A percentile compares a stretch with the other conserved stretches of the same genome.
These are phyloP conservation scores for Sordariomycetes sp. DNA, from an alignment of 2,329 filamentous ascomycete species.

Conservation along the genomic window DNA sequence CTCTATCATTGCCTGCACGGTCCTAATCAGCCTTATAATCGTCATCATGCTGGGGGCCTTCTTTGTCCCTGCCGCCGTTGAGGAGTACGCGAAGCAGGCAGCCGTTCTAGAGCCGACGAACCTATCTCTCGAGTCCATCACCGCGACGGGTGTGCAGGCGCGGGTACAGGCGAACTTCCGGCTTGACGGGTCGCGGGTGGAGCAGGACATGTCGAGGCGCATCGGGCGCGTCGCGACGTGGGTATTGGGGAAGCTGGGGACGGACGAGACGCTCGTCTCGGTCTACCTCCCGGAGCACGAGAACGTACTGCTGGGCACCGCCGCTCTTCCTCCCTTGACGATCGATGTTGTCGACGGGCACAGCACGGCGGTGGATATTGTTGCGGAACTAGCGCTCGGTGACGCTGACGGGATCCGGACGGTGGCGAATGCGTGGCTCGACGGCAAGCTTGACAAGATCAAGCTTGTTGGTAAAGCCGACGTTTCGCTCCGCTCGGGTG, in stretches of 20 bases:
- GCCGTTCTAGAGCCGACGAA: constrained; percentile 71
- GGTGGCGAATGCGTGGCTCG: constrained; percentile 80
- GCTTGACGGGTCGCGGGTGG: constrained; percentile 66
- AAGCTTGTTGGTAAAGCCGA: constrained; percentile 61
- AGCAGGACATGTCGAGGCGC: constrained; percentile 55
- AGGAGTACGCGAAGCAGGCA: constrained; percentile 78
- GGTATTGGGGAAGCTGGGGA: constrained; percentile 66
- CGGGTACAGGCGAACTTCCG: constrained; percentile 71
- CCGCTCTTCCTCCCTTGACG: constrained; percentile 59
- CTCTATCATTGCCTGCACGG: constrained; percentile 57
- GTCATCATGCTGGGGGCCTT: constrained; percentile 68
- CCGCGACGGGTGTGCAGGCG: constrained; percentile 60
- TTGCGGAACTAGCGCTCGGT: constrained; percentile 64
- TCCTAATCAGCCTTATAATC: constrained; percentile 50
- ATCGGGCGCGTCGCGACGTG: constrained; percentile 70
- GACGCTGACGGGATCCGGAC: constrained; percentile 63
- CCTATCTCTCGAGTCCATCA: constrained; percentile 77
- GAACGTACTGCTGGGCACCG: constrained; percentile 64
- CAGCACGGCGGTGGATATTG: constrained; percentile 64
- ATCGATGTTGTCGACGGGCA: constrained; percentile 68
- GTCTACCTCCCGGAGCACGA: constrained; percentile 77
- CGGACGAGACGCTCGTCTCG: constrained; percentile 54
- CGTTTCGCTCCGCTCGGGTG: constrained; percentile 63
- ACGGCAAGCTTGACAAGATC: constrained; percentile 60
- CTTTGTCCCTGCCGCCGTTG: constrained; percentile 64